Evolutionary conservation across 169 alveolate species (phyloP).

Genomic region (Plasmodium adleri): DNA sequence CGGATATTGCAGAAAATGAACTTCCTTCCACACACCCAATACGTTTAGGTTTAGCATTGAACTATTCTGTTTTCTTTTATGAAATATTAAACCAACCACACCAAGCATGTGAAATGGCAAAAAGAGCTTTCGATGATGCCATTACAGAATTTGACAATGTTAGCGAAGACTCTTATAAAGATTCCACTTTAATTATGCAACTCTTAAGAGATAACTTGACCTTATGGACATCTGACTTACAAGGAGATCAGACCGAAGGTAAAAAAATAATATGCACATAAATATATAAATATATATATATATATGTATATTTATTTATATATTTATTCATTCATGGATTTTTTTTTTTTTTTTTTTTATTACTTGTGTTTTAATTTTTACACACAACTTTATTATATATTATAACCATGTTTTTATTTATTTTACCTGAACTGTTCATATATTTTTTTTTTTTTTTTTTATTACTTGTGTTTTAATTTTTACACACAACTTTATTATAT

Average conservation of each 20-base stretch:
- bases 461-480: background rate
- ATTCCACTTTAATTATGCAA: constrained; percentile 96
- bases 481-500: background rate
- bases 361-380: background rate
- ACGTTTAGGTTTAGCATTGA: constrained; percentile 98
- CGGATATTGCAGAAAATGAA: constrained; percentile 94
- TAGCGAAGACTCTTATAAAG: constrained; percentile 96
- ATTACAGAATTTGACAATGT: constrained; percentile 95
- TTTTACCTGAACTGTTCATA: background rate
- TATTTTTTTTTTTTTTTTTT: background rate
- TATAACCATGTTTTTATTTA: background rate
- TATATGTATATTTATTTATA: background rate
- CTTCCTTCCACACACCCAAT: constrained; percentile 97
- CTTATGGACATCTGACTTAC: constrained; percentile 96
- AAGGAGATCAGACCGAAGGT: constrained; percentile 79
- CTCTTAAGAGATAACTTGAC: constrained; percentile 96
- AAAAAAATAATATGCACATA: background rate
- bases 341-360: background rate
- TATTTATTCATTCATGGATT: background rate
- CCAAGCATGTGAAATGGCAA: constrained; percentile 99
- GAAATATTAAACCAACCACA: constrained; percentile 98
- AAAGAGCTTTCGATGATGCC: constrained; percentile 97
- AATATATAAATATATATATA: background rate
- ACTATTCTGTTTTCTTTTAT: constrained; percentile 98
- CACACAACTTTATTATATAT: background rate